Base-by-base conservation (phyloP, 2,329 filamentous ascomycete genomes). In the Stachybotrys chlorohalonatus region DNA sequence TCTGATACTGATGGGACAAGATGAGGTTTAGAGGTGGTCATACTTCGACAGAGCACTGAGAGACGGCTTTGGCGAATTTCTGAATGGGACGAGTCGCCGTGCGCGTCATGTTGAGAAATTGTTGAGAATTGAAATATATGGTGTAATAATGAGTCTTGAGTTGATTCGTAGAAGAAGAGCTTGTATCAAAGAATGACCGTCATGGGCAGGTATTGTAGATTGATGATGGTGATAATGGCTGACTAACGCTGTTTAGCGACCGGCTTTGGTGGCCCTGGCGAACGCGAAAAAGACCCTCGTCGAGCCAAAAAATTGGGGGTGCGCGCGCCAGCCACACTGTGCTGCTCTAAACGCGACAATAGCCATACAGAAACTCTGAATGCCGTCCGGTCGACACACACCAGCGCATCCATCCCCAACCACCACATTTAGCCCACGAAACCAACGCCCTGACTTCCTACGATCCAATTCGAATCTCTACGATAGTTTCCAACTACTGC, bases 31-130 rank as follows among this genome's bases (percentile, higher is more conserved):
- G 36, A 42, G 36, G 36, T 13, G 13, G 70, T 53, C 32, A 17
- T 55, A 81, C 81, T 76, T 84, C 77, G 46, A 71, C 59, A n/a
- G 78, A 75, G 66, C 81, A 84, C 62, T 79, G 75, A 7, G 79
- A 76, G 45, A 73, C 76, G n/a, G 79, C 76, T 11, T 73, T 67
- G 15, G 80, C 80, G 55, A 84, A 73, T 57, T 75, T 80, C 60
- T 80, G 76, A 54, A 83, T 80, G 1, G 80, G 80, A 6, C 80
- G 75, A 30, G 60, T 61, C 16, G 60, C 59, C 51, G 62, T 49
- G 47, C 55, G 58, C 46, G 54, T 60, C 65, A 69, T 69, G 51
- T 36, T 46, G 56, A 53, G 47, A 39, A 42, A 9, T 42, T 11
- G 7, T 11, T 39, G 7, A 7, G 36, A 39, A 42, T 42, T 42